Evolutionary conservation across 23 red algal genomes (phyloP).

Genomic region (Cyanidiococcus yangmingshanensis): DNA sequence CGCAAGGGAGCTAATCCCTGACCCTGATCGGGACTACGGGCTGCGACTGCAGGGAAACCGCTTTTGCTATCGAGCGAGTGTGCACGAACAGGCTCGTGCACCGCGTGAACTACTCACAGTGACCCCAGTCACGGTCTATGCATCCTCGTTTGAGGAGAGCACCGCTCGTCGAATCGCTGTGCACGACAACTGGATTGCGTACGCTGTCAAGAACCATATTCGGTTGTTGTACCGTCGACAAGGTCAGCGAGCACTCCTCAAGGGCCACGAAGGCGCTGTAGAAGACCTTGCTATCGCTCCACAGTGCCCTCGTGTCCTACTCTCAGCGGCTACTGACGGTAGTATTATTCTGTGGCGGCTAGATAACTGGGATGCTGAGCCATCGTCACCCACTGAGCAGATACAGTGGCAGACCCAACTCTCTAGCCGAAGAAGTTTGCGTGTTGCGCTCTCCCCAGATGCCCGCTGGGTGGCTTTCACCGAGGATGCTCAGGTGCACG

Average conservation of each 20-base stretch:
- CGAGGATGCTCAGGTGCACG: neutral
- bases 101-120: neutral
- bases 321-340: neutral
- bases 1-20: neutral
- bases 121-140: constrained; percentile 7
- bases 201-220: constrained; percentile 10
- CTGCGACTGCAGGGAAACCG: neutral
- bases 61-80: neutral
- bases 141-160: constrained; percentile 4
- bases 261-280: constrained; percentile 1
- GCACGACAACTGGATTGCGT: neutral
- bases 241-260: neutral
- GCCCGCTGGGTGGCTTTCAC: neutral
- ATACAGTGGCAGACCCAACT: neutral
- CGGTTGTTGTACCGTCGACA: neutral
- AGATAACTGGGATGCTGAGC: neutral
- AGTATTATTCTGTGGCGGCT: neutral
- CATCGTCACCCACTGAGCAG: neutral
- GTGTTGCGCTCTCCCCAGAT: constrained; percentile 1
- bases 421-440: neutral
- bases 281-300: neutral
- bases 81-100: constrained; percentile 7
- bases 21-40: neutral
- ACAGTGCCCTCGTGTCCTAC: neutral
- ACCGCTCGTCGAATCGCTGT: neutral